Percentiles rank a stretch among this genome's conserved stretches.
Conservation (phyloP, 2,329 filamentous ascomycete species). For the Xylariaceae sp. region DNA sequence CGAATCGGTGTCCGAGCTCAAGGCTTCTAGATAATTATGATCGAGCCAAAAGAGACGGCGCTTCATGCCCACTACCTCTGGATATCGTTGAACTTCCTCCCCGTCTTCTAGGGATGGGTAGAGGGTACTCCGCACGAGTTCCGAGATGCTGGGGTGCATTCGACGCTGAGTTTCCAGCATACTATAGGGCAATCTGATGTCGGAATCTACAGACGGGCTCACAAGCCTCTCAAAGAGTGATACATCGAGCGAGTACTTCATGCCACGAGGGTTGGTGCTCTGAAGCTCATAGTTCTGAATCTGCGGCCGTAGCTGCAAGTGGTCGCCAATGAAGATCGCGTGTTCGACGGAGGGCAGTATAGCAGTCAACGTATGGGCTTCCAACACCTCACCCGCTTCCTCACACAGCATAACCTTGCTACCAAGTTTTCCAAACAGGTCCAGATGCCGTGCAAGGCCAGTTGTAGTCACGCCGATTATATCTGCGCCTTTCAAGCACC, state of each 20-base stretch:
- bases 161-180: slow-evolving; percentile 49
- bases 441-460: slow-evolving; percentile 49
- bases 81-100: slow-evolving; percentile 28
- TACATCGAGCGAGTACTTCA: slow-evolving; percentile 49
- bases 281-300: slow-evolving; percentile 52
- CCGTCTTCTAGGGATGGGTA: slow-evolving; percentile 50
- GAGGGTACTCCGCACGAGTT: slow-evolving; percentile 46
- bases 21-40: slow-evolving; percentile 34
- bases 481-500: slow-evolving; percentile 33
- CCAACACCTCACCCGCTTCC: slow-evolving; percentile 64
- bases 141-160: slow-evolving; percentile 56
- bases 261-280: slow-evolving; percentile 42
- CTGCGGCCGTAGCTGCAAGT: slow-evolving; percentile 57
- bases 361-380: slow-evolving; percentile 56
- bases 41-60: slow-evolving; percentile 55
- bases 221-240: slow-evolving; percentile 58
- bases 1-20: slow-evolving; percentile 13
- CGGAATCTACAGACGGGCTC: slow-evolving; percentile 15
- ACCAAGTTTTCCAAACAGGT: slow-evolving; percentile 41
- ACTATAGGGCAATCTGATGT: slow-evolving; percentile 23
- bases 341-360: slow-evolving; percentile 58
- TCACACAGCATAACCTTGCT: slow-evolving; percentile 60
- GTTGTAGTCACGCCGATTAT: slow-evolving; percentile 59
- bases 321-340: slow-evolving; percentile 59
- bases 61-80: slow-evolving; percentile 44